phyloP scores from a whole-genome alignment of 441 rosid species.

The Omphalea diandra region DNA sequence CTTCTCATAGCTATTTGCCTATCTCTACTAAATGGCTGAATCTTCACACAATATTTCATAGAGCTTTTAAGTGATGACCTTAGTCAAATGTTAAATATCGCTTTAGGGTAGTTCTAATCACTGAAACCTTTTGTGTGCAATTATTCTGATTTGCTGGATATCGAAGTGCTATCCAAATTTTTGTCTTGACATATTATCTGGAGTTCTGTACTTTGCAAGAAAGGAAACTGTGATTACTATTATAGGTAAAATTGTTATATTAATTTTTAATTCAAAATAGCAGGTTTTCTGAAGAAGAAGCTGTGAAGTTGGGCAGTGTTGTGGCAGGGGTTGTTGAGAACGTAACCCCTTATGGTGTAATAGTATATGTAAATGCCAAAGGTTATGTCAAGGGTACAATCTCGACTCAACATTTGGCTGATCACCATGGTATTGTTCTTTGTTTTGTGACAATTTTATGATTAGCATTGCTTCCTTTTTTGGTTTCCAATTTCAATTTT shows the following conservation, averaged over 20 bases:
- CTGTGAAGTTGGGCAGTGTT: conserved; percentile 76
- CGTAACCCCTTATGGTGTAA: conserved; percentile 56
- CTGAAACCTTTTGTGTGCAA: not conserved
- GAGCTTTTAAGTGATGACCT: not conserved
- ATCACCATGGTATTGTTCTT: conserved; percentile 73
- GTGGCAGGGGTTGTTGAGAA: conserved; percentile 82
- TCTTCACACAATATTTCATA: not conserved
- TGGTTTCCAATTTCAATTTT: conserved; percentile 24
- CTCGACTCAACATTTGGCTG: conserved; percentile 82
- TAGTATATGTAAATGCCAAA: conserved; percentile 60
- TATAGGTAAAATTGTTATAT: conserved; percentile 12
- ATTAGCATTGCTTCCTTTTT: conserved; percentile 5
- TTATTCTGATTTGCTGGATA: not conserved
- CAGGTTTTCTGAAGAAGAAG: conserved; percentile 79
- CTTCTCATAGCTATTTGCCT: not conserved
- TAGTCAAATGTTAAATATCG: not conserved
- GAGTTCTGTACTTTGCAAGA: conserved; percentile 6
- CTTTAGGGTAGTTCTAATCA: not conserved
- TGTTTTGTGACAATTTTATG: not conserved
- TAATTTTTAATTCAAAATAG: conserved; percentile 19
- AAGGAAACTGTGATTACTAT: not conserved
- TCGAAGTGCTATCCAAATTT: not conserved
- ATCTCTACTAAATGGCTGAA: not conserved
- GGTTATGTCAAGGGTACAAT: conserved; percentile 71
- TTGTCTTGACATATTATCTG: conserved; percentile 6